Conservation (phyloP, 2,329 filamentous ascomycete genomes). For the Berkeleyomyces rouxiae region DNA sequence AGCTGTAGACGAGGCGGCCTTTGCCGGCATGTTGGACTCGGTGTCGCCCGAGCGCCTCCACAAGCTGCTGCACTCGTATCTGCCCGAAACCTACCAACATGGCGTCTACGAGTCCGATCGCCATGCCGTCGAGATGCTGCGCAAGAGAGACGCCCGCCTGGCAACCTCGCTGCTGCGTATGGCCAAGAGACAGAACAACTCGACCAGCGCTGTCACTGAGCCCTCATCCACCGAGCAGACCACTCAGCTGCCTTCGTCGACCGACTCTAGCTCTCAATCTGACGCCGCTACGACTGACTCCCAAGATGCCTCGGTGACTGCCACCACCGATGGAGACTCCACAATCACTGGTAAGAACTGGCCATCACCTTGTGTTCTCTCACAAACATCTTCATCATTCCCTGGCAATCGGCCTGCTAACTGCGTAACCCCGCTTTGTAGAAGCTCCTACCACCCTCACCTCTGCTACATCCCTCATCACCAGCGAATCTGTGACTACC, state of each 20-base stretch:
- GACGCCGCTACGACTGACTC: conserved; percentile 2
- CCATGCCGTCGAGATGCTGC: conserved; percentile 45
- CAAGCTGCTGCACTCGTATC: conserved; percentile 45
- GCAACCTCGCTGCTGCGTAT: conserved; percentile 47
- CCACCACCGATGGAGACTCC: conserved; percentile 18
- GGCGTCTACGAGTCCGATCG: conserved; percentile 51
- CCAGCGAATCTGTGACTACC: conserved; percentile 22
- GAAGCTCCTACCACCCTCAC: conserved; percentile 16
- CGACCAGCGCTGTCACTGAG: conserved; percentile 20
- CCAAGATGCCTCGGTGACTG: conserved; percentile 11
- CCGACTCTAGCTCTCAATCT: conserved; percentile 12
- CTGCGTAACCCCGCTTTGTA: conserved; percentile 18
- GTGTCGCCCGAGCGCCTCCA: conserved; percentile 46
- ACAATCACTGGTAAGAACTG: conserved; percentile 7
- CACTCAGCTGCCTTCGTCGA: background rate
- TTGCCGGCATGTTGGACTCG: conserved; percentile 28
- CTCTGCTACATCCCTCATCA: conserved; percentile 22
- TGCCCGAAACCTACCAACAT: conserved; percentile 47
- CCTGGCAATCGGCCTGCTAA: conserved; percentile 7
- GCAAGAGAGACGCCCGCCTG: conserved; percentile 42
- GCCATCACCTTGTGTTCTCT: background rate
- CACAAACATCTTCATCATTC: conserved; percentile 10
- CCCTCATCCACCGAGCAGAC: conserved; percentile 14
- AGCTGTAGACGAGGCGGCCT: conserved; percentile 1
- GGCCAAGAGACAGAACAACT: conserved; percentile 40